Evolutionary conservation across 805 yeast species (phyloP).

Genomic region (Grigorovia yakushimaensis): DNA sequence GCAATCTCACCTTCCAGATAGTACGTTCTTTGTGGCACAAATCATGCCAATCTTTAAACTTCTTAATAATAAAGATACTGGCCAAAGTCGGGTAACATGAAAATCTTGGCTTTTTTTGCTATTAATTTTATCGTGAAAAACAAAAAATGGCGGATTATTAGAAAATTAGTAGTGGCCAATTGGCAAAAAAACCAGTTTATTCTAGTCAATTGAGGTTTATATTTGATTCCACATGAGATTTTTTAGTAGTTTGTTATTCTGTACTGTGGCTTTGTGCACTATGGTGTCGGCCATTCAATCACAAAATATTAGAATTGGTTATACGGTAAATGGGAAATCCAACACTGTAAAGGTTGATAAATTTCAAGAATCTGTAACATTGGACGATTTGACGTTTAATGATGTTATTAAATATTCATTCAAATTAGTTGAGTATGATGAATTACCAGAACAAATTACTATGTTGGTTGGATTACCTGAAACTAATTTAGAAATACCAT

Average conservation of each 20-base stretch:
- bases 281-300: slow-evolving; percentile 5
- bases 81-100: slow-evolving; percentile 1
- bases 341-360: slow-evolving; percentile 4
- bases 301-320: slow-evolving; percentile 4
- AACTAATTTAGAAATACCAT: slow-evolving; percentile 15
- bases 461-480: slow-evolving; percentile 21
- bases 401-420: slow-evolving; percentile 16
- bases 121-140: not conserved
- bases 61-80: slow-evolving; percentile 11
- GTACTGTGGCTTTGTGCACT: slow-evolving; percentile 1
- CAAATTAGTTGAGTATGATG: slow-evolving; percentile 6
- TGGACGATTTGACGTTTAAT: slow-evolving; percentile 6
- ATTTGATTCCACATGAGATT: not conserved
- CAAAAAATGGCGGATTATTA: not conserved
- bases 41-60: slow-evolving; percentile 12
- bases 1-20: slow-evolving; percentile 20
- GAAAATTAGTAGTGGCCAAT: not conserved
- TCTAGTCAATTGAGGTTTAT: not conserved
- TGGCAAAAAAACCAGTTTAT: not conserved
- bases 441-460: slow-evolving; percentile 15
- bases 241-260: not conserved
- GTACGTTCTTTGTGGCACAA: slow-evolving; percentile 19
- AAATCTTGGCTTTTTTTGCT: not conserved
- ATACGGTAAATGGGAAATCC: not conserved
- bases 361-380: slow-evolving; percentile 2